These are phyloP conservation scores for Boletus insuetus DNA, from an alignment of 768 basidiomycete species.

Conservation along the genomic window DNA sequence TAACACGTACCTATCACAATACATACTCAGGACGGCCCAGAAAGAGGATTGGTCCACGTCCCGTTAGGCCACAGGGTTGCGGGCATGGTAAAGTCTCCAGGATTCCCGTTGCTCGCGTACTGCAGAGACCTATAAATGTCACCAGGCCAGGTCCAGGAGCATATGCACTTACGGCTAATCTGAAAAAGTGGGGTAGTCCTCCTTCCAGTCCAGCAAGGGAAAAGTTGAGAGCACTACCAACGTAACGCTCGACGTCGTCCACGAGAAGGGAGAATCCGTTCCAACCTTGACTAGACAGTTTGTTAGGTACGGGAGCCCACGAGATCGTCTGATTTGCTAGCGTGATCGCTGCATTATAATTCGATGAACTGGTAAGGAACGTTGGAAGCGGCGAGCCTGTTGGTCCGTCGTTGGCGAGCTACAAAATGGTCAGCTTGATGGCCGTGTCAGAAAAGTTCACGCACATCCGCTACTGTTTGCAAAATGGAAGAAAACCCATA, in stretches of 20 bases:
- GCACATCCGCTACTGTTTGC: constrained; percentile 68
- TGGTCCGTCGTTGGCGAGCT: constrained; percentile 74
- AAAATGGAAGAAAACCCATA: constrained; percentile 81
- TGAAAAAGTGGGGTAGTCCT: constrained; percentile 71
- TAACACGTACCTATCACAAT: background rate
- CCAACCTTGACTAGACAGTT: constrained; percentile 44
- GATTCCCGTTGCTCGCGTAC: constrained; percentile 44
- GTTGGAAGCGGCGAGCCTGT: constrained; percentile 66
- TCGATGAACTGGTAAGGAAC: constrained; percentile 75
- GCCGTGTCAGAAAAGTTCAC: constrained; percentile 18
- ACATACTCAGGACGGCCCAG: constrained; percentile 52
- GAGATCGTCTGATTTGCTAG: constrained; percentile 52
- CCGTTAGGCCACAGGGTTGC: constrained; percentile 77
- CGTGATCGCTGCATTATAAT: constrained; percentile 53
- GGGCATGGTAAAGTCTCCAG: constrained; percentile 80
- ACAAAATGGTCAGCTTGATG: constrained; percentile 6
- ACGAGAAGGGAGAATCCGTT: constrained; percentile 76
- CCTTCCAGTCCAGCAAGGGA: constrained; percentile 61
- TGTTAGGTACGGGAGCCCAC: constrained; percentile 50
- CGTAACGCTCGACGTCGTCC: constrained; percentile 83
- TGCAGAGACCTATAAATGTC: constrained; percentile 25
- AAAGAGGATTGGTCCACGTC: constrained; percentile 72
- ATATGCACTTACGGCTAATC: constrained; percentile 60
- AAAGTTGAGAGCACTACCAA: constrained; percentile 68
- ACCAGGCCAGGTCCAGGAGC: background rate